phyloP scores from a whole-genome alignment of 2,329 filamentous ascomycete species.

The Aspergillus chevalieri region DNA sequence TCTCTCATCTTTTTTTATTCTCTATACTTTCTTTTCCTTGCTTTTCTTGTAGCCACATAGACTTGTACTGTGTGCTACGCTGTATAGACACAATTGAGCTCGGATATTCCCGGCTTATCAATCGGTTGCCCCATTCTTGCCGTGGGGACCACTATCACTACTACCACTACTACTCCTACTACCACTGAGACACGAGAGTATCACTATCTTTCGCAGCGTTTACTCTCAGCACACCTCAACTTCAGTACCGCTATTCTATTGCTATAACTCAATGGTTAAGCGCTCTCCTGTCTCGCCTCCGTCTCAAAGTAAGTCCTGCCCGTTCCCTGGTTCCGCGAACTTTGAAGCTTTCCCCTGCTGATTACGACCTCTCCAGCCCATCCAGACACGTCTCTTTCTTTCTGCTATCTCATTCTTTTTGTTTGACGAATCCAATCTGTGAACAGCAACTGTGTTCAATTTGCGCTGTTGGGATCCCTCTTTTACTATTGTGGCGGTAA shows the following conservation, averaged over 20 bases:
- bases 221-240: neutral
- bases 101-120: constrained; percentile 3
- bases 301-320: too few relatives aligned
- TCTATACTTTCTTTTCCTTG: neutral
- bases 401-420: neutral
- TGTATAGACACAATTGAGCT: neutral
- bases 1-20: neutral
- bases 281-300: too few relatives aligned
- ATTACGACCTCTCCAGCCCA: neutral
- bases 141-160: neutral
- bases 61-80: neutral
- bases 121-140: neutral
- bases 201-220: neutral
- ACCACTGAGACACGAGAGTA: neutral
- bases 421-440: neutral
- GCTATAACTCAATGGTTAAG: too few relatives aligned
- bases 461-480: neutral
- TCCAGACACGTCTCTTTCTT: neutral
- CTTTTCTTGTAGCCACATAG: neutral
- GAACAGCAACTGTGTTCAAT: too few relatives aligned
- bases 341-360: neutral
- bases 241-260: neutral
- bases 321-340: neutral
- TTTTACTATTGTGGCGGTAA: neutral
- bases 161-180: neutral